A percentile compares a stretch with the other conserved stretches of the same genome.
These are phyloP conservation scores for Medicago ruthenica DNA, from an alignment of 306 rosid genomes.

Conservation along the genomic window DNA sequence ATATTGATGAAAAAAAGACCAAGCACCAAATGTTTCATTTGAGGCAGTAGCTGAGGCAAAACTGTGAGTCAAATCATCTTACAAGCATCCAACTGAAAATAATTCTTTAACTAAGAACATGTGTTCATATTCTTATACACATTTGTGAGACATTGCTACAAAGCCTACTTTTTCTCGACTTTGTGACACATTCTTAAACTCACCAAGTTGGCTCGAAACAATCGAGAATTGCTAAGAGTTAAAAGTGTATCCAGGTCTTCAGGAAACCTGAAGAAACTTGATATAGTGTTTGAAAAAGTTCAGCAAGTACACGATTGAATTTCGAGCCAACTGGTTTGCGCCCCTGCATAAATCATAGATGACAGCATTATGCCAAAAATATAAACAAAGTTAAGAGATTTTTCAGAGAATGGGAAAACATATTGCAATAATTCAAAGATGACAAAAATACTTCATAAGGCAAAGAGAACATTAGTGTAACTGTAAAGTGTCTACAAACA, in stretches of 20 bases:
- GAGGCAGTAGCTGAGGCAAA: constrained; percentile 29
- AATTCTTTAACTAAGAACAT: constrained; percentile 27
- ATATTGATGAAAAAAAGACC: constrained; percentile 9
- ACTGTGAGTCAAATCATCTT: constrained; percentile 17
- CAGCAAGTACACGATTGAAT: constrained; percentile 65
- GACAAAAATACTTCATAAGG: constrained; percentile 10
- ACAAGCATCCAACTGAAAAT: constrained; percentile 31
- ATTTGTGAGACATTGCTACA: not conserved
- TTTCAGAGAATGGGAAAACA: constrained; percentile 5
- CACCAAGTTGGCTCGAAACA: constrained; percentile 82
- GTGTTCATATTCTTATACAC: constrained; percentile 28
- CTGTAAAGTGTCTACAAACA: constrained; percentile 12
- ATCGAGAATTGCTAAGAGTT: constrained; percentile 58
- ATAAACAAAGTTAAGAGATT: not conserved
- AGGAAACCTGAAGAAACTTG: constrained; percentile 66
- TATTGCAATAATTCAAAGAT: constrained; percentile 18
- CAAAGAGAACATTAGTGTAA: constrained; percentile 24
- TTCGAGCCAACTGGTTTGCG: constrained; percentile 82
- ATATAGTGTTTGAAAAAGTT: constrained; percentile 56
- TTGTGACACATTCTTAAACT: constrained; percentile 46
- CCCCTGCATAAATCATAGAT: constrained; percentile 64
- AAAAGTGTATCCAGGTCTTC: constrained; percentile 73
- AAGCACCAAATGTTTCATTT: constrained; percentile 25
- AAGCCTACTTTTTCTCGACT: constrained; percentile 24
- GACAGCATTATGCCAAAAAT: constrained; percentile 48